Evolutionary conservation across 2,329 filamentous ascomycete genomes (phyloP).

Genomic region (Dothistroma pini): DNA sequence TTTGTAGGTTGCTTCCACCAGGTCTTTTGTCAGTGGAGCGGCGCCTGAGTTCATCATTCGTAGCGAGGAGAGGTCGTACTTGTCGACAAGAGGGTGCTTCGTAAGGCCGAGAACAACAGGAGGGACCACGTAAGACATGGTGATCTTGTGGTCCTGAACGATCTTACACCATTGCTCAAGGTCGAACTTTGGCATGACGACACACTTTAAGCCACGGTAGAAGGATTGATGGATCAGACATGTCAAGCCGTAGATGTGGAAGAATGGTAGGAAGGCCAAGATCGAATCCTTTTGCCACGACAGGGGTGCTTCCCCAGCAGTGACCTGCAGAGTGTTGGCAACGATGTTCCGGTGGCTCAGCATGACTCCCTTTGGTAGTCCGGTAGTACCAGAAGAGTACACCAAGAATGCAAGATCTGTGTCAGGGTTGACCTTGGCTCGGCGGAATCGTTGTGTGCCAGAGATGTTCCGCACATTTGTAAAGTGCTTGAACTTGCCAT

Average conservation of each 20-base stretch:
- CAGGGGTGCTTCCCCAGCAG: conserved; percentile 44
- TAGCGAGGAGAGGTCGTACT: conserved; percentile 75
- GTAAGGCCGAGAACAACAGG: conserved; percentile 76
- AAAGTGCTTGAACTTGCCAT: conserved; percentile 65
- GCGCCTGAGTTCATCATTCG: conserved; percentile 86
- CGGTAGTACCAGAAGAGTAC: conserved; percentile 87
- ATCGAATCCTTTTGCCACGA: conserved; percentile 61
- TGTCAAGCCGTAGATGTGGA: conserved; percentile 51
- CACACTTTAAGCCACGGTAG: conserved; percentile 60
- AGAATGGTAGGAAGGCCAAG: conserved; percentile 66
- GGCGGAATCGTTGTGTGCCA: conserved; percentile 55
- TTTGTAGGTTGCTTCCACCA: conserved; percentile 71
- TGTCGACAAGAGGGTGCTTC: conserved; percentile 72
- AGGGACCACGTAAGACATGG: conserved; percentile 77
- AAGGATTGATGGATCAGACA: conserved; percentile 67
- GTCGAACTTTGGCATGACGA: conserved; percentile 78
- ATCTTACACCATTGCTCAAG: conserved; percentile 72
- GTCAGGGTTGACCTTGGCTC: conserved; percentile 60
- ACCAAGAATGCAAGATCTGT: conserved; percentile 80
- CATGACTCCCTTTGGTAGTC: conserved; percentile 88
- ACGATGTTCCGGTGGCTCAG: conserved; percentile 80
- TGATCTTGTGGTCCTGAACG: conserved; percentile 71
- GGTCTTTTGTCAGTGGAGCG: conserved; percentile 75
- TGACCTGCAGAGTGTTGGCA: conserved; percentile 57
- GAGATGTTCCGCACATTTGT: conserved; percentile 63